A percentile compares a stretch with the other conserved stretches of the same genome.
These are phyloP conservation scores for Thelonectria blattea DNA, from an alignment of 2,329 filamentous ascomycete genomes.

Conservation along the genomic window DNA sequence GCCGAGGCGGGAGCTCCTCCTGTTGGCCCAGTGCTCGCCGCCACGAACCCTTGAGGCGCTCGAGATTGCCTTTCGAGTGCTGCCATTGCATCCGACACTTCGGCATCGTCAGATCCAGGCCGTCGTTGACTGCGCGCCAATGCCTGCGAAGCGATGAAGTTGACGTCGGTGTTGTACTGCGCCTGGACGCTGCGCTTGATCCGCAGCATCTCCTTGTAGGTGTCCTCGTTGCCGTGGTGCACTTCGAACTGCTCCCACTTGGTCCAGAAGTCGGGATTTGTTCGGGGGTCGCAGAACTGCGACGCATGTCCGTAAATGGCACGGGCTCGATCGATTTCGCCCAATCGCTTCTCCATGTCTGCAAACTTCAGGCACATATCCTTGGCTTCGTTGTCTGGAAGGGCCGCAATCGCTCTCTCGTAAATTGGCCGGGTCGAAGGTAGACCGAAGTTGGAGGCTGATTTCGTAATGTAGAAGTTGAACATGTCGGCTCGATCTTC, in stretches of 20 bases:
- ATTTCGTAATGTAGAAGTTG: constrained; percentile 99
- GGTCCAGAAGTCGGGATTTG: constrained; percentile 88
- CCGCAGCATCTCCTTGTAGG: constrained; percentile 98
- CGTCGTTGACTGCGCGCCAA: constrained; percentile 80
- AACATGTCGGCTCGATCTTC: constrained; percentile 98
- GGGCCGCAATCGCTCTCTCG: constrained; percentile 90
- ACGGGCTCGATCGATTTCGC: constrained; percentile 91
- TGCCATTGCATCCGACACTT: constrained; percentile 82
- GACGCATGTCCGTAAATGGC: constrained; percentile 97
- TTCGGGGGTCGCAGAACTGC: constrained; percentile 95
- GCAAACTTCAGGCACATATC: constrained; percentile 99
- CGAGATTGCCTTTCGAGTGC: constrained; percentile 86
- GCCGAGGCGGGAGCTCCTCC: constrained; percentile 51
- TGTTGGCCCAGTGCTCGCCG: constrained; percentile 77
- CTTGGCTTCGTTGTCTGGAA: constrained; percentile 90
- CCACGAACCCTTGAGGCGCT: constrained; percentile 89
- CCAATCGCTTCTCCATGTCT: constrained; percentile 90
- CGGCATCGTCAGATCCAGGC: constrained; percentile 50
- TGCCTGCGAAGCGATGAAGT: constrained; percentile 96
- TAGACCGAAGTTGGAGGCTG: constrained; percentile 95
- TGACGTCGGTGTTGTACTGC: constrained; percentile 98
- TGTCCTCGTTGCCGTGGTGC: constrained; percentile 97
- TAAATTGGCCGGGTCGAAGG: constrained; percentile 95
- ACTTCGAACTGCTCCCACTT: constrained; percentile 99
- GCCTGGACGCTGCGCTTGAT: constrained; percentile 98